Percentiles rank a stretch among this genome's conserved stretches.
phyloP scores from a whole-genome alignment of 768 basidiomycete genomes.

The Suillus hirtellus region DNA sequence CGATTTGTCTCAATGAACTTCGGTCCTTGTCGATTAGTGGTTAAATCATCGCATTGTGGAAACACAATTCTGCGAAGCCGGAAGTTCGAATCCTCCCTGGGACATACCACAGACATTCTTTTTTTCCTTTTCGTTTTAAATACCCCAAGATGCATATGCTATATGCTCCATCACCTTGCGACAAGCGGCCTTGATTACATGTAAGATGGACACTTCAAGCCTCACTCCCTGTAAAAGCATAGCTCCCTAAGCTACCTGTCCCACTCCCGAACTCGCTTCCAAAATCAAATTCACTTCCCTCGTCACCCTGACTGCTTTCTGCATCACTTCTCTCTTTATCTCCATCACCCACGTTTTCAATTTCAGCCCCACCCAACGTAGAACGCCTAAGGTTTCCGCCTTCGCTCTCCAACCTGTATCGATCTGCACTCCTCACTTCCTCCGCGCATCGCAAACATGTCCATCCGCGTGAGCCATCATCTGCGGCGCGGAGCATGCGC shows the following conservation, averaged over 20 bases:
- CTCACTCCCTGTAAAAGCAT: constrained; percentile 5
- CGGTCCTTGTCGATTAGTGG: constrained; percentile 12
- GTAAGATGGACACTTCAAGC: background rate
- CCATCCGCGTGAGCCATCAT: constrained; percentile 68
- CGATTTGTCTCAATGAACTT: accelerated
- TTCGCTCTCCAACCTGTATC: constrained; percentile 32
- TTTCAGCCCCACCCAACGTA: constrained; percentile 32
- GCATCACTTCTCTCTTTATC: constrained; percentile 28
- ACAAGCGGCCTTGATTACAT: background rate
- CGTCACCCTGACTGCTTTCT: constrained; percentile 25
- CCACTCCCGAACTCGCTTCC: constrained; percentile 42
- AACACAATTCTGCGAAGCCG: constrained; percentile 10
- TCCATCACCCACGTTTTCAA: constrained; percentile 27
- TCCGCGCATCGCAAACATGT: constrained; percentile 81
- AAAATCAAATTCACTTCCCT: constrained; percentile 59
- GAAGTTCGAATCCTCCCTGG: constrained; percentile 12
- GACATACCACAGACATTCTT: constrained; percentile 7
- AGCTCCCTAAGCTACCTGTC: constrained; percentile 36
- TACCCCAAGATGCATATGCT: background rate
- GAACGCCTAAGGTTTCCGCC: constrained; percentile 36
- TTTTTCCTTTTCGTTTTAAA: background rate
- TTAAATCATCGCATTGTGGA: constrained; percentile 12
- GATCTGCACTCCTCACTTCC: constrained; percentile 61
- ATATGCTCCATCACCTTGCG: background rate
- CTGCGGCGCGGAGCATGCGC: constrained; percentile 70